Conservation (phyloP, 2,329 filamentous ascomycete species). For the Podosphaera leucotricha region DNA sequence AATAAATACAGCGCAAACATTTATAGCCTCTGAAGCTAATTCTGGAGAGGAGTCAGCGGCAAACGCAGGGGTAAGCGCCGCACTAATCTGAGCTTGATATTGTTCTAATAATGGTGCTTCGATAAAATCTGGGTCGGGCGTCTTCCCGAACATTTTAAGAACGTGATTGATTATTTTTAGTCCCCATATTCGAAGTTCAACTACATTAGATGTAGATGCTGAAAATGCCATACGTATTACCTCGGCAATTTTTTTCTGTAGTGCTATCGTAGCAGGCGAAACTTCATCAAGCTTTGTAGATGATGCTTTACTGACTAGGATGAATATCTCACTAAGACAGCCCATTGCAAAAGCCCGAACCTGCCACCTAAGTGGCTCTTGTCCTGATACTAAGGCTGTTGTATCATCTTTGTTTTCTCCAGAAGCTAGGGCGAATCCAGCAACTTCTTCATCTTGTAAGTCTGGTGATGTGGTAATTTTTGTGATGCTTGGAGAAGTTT, state of each 20-base stretch:
- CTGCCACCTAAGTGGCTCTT: conserved; percentile 86
- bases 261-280: conserved; percentile 49
- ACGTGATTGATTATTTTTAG: conserved; percentile 85
- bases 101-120: conserved; percentile 91
- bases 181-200: conserved; percentile 74
- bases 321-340: conserved; percentile 63
- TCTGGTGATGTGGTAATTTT: conserved; percentile 37
- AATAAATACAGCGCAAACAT: conserved; percentile 95
- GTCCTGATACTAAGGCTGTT: conserved; percentile 31
- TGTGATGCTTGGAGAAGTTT: conserved; percentile 21
- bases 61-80: conserved; percentile 86
- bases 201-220: conserved; percentile 78
- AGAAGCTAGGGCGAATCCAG: conserved; percentile 62
- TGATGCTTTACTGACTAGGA: conserved; percentile 55
- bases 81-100: conserved; percentile 96
- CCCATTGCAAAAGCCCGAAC: conserved; percentile 84
- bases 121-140: conserved; percentile 89
- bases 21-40: conserved; percentile 82
- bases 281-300: conserved; percentile 57
- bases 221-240: conserved; percentile 95
- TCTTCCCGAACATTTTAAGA: conserved; percentile 86
- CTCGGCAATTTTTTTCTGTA: conserved; percentile 71
- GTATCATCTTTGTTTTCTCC: conserved; percentile 33
- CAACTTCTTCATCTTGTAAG: conserved; percentile 84
- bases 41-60: conserved; percentile 89